Base-by-base conservation (phyloP, 768 basidiomycete genomes). In the Coprinopsis cinerea region DNA sequence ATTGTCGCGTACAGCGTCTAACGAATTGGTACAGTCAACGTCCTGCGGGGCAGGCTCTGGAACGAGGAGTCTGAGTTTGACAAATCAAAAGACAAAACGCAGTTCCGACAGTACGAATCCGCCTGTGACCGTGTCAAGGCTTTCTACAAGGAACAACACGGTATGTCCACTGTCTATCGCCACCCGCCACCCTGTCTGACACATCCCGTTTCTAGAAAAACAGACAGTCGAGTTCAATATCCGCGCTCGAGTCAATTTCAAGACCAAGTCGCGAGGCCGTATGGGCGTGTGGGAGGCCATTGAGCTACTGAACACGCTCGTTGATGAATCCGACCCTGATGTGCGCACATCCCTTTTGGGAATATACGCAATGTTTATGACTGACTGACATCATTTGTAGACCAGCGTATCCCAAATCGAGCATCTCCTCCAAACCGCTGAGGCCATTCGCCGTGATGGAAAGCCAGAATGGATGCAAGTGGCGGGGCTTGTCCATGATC, bases 381-480 rank as follows among this genome's bases (percentile, higher is more conserved):
- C 26, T 27, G 17, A 35, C 53, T 61, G 44, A 62, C 58, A 56
- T 62, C 61, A 53, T 60, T 58, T 47, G 6, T 60, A 89, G 87
- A 88, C 87, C 1, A 73, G 70, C 55, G 66, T 88, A 24, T 82
- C 88, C 28, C 92, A 95, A 68, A 92, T 95, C 26, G 88, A 92
- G 57, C 92, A 95, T 61, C 75, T 94, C 2, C 75, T 94, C 1
- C 92, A 94, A 61, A 92, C 90, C 0, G 90, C 90, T n/a, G 90
- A 92, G 59, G 88, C 90, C 10, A 91, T 92, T 55, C 77, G 90
- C 39, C 73, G 78, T 20, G 90, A 92, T 54, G 89, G 88, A 0
- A 88, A 89, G 61, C 90, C 89, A 0, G 89, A 92, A 54, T 92
- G 89, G 89, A 91, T 92, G 89, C 88, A 91, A 70, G 78, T 91